Evolutionary conservation across 768 basidiomycete species (phyloP), one percentile per base, ranked within the genome.

Genomic region (Tylopilus felleus): DNA sequence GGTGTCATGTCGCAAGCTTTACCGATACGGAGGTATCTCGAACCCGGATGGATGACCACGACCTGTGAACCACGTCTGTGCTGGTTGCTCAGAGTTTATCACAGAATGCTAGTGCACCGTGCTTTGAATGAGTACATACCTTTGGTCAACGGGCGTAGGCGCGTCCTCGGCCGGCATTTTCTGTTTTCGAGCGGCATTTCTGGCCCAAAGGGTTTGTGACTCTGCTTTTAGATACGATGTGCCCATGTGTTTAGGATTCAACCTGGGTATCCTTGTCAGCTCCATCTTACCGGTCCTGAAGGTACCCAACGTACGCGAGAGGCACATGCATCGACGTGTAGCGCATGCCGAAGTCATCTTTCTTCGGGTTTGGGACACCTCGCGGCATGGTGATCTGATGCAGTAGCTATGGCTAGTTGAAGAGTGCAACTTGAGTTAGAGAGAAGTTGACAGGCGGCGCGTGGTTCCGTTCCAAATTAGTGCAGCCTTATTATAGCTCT

Each of bases 261-360:
- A 79, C 52, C 88, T 91, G 62, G 12, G 42, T 19, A 42, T 50
- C 21, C 27, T 41, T 14, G 47, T 64, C 50, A 69, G 57, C 48
- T 49, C 45, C 39, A 47, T 49, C 49, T 29, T 27, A 17, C 49
- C 28, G 47, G 40, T 12, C 6, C 28, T 9, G 19, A 29, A 49
- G 52, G 47, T 16, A 56, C 43, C 25, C 28, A 70, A 69, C 78
- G 57, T 64, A 90, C 86, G 83, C 79, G 55, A 89, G 71, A 27
- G 91, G 92, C 10, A 93, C 90, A 71, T 84, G 77, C 71, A 93
- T 93, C 14, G 80, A 76, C 5, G 92, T 92, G 71, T 86, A 92
- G 43, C 84, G 81, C 76, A 93, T 76, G 16, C 90, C 88, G 52
- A 83, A 85, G 61, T 93, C 90, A 74, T 92, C 89, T 60, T 82